Conservation (phyloP, 306 rosid species). For the Geum urbanum region DNA sequence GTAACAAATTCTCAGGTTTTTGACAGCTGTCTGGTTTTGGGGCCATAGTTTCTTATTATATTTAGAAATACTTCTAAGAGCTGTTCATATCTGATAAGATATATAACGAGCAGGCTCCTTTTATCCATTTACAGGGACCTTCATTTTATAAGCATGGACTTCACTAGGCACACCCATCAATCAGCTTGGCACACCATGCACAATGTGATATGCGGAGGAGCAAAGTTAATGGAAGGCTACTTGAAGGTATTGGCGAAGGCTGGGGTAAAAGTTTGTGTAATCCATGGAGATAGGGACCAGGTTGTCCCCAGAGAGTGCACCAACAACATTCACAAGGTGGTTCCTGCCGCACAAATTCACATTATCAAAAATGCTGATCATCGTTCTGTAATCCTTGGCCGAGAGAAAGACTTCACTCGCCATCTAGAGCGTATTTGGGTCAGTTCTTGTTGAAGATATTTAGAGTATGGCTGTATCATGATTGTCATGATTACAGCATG, state of each 20-base stretch:
- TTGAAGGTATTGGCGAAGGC: slow-evolving; percentile 39
- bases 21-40: too few relatives aligned
- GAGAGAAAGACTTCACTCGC: slow-evolving; percentile 49
- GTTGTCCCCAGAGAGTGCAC: slow-evolving; percentile 55
- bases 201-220: slow-evolving; percentile 79
- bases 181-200: slow-evolving; percentile 92
- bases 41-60: too few relatives aligned
- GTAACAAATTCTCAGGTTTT: neutral
- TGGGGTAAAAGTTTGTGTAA: slow-evolving; percentile 45
- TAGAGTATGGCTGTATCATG: too few relatives aligned
- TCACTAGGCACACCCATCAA: slow-evolving; percentile 78
- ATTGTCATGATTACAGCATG: too few relatives aligned
- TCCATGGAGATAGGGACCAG: slow-evolving; percentile 61
- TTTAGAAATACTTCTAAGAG: too few relatives aligned
- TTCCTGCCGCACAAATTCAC: slow-evolving; percentile 48
- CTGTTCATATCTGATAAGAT: neutral
- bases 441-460: neutral
- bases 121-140: slow-evolving; percentile 36
- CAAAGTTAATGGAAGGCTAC: slow-evolving; percentile 44
- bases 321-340: slow-evolving; percentile 40
- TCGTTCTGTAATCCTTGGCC: slow-evolving; percentile 44
- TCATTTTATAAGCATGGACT: slow-evolving; percentile 41
- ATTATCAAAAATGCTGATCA: slow-evolving; percentile 55
- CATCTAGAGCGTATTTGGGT: slow-evolving; percentile 45
- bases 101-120: neutral